These are phyloP conservation scores for Nissolia schottii DNA, from an alignment of 306 rosid species.

Conservation along the genomic window DNA sequence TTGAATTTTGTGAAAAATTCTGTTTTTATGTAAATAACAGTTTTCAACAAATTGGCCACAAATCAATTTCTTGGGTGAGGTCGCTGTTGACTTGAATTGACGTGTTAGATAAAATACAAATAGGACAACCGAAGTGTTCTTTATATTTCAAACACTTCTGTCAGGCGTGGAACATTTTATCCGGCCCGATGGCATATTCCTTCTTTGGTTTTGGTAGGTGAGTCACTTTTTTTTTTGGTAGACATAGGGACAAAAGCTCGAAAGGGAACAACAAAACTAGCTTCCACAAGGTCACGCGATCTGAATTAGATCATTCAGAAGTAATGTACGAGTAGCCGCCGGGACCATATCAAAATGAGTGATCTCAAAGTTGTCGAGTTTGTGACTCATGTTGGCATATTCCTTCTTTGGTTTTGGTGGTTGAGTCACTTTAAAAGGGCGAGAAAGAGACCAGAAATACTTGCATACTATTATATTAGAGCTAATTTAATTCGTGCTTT, in stretches of 20 bases:
- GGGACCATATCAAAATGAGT: too few species aligned
- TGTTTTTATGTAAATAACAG: not conserved
- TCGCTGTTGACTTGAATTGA: not conserved
- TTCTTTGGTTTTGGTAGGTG: not conserved
- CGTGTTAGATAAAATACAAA: not conserved
- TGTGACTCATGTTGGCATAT: too few species aligned
- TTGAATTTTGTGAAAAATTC: not conserved
- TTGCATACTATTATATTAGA: too few species aligned
- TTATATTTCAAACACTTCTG: not conserved
- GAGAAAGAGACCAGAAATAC: too few species aligned
- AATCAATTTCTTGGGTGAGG: not conserved
- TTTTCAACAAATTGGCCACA: not conserved
- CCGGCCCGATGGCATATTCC: slow-evolving; percentile 1
- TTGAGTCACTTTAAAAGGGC: too few species aligned
- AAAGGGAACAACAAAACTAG: not conserved
- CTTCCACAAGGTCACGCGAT: too few species aligned
- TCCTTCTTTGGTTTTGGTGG: too few species aligned
- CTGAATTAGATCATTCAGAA: too few species aligned
- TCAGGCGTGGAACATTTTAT: not conserved
- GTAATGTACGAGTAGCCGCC: too few species aligned
- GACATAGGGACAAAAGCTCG: not conserved
- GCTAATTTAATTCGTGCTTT: too few species aligned
- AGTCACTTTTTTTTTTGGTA: too few species aligned
- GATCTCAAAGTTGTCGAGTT: too few species aligned
- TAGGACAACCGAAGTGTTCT: not conserved